A percentile compares a stretch with the other conserved stretches of the same genome.
phyloP scores from a whole-genome alignment of 1,139 yeast species.

The Sugiyamaella paludigena region DNA sequence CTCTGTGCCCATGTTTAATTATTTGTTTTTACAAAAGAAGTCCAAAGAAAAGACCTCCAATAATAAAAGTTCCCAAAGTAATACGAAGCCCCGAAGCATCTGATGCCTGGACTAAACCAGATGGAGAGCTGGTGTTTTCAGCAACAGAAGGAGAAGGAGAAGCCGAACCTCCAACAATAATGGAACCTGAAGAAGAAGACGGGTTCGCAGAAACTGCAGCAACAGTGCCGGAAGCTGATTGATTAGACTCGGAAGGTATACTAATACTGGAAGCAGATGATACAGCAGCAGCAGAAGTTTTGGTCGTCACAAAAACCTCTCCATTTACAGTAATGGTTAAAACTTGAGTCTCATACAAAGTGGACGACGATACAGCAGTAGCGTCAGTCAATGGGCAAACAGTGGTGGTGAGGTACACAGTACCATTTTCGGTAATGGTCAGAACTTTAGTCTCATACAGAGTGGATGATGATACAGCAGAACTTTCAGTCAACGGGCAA shows the following conservation, averaged over 20 bases:
- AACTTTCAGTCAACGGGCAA: constrained; percentile 3
- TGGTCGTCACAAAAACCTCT: constrained; percentile 12
- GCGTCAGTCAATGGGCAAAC: constrained; percentile 13
- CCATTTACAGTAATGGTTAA: constrained; percentile 8
- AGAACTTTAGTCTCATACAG: constrained; percentile 11
- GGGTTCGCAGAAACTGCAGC: constrained; percentile 1
- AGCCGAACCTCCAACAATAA: too few relatives aligned
- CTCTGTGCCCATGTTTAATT: too few relatives aligned
- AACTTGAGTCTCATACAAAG: constrained; percentile 10
- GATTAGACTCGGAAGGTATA: not conserved
- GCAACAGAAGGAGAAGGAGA: too few relatives aligned
- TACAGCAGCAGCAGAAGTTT: constrained; percentile 4
- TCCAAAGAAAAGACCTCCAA: too few relatives aligned
- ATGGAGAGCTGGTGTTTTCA: too few relatives aligned
- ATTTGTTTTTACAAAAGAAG: too few relatives aligned
- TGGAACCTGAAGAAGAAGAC: not conserved
- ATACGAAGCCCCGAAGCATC: too few relatives aligned
- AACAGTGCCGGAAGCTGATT: not conserved
- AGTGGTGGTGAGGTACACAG: constrained; percentile 11
- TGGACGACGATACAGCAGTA: constrained; percentile 7
- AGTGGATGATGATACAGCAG: constrained; percentile 7
- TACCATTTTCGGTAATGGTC: constrained; percentile 5
- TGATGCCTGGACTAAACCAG: too few relatives aligned
- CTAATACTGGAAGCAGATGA: constrained; percentile 2
- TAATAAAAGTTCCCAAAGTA: too few relatives aligned